Base-by-base conservation (phyloP, 2,329 filamentous ascomycete species). In the Fusarium sambucinum region DNA sequence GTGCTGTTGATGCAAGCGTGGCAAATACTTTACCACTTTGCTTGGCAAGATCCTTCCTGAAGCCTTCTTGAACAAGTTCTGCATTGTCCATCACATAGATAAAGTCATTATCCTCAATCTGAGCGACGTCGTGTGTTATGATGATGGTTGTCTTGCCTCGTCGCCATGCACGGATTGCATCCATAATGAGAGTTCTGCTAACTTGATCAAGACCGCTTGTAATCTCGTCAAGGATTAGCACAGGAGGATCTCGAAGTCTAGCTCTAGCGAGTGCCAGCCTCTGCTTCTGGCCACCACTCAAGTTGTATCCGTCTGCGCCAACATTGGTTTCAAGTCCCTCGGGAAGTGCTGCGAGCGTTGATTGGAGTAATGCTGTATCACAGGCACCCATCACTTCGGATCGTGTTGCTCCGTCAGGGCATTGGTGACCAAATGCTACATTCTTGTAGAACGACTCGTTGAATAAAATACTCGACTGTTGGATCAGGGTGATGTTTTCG, bases 231-330 rank as follows among this genome's bases (percentile, higher is more conserved):
- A 98, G 82, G 27, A 98, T 90, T 9, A 98, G 82, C 1, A 98
- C 86, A 0, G 92, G 88, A 0, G 94, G 88, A 74, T 97, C 87
- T 51, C 94, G 85, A 8, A 98, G 79, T 40, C 87, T 86, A 2
- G 94, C 92, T 67, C 94, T 85, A 2, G 94, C 94, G 33, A 98
- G 83, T 1, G 92, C 92, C 47, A 97, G 82, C 53, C 93, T 85
- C 77, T 97, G 94, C 61, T 85, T 90, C 78, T 98, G 93, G 0
- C 95, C 95, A 11, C 94, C 94, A 68, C 93, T 97, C 40, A 97
- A 81, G 5, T 87, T 84, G 33, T 86, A 86, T 0, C 91, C 92
- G n/a, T 88, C 88, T 0, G 84, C 77, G 1, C 92, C 93, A 9
- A 97, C 84, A 3, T 85, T 73, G 0, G 94, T 97, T 19, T 93